Conservation (phyloP, 148 eudicot genomes). For the Fagopyrum homotropicum region DNA sequence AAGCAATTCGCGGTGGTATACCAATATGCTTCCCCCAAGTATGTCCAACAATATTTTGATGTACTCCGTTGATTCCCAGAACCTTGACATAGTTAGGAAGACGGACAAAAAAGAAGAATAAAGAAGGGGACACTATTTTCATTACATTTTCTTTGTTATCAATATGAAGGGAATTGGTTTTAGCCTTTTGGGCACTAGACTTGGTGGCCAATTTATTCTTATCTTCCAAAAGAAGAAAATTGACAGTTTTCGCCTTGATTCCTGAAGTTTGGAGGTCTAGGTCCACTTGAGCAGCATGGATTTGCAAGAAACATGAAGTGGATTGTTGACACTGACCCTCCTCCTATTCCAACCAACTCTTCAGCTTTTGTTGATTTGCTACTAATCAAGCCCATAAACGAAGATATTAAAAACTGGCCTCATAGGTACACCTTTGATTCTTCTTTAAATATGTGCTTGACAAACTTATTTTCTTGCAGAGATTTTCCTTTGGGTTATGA, state of each 20-base stretch:
- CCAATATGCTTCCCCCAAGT: conserved; percentile 98
- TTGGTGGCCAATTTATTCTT: not conserved
- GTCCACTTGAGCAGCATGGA: conserved; percentile 87
- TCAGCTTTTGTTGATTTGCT: conserved; percentile 71
- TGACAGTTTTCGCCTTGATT: not conserved
- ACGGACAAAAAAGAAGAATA: not conserved
- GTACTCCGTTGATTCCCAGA: not conserved
- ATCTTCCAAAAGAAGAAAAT: not conserved
- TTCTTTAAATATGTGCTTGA: not conserved
- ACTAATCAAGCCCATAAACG: conserved; percentile 75
- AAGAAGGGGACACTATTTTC: not conserved
- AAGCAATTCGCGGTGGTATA: conserved; percentile 97
- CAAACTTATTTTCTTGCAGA: conserved; percentile 6
- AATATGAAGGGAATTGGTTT: not conserved
- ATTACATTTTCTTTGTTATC: not conserved
- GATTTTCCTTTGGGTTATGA: not conserved
- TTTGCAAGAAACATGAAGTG: conserved; percentile 92
- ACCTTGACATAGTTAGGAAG: not conserved
- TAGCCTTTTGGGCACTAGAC: not conserved
- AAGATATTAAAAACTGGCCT: conserved; percentile 88
- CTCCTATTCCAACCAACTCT: conserved; percentile 47
- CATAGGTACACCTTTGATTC: conserved; percentile 44
- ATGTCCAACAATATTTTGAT: conserved; percentile 18
- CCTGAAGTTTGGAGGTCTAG: conserved; percentile 72
- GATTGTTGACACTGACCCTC: conserved; percentile 64